These are phyloP conservation scores for Grigorovia transvaalensis DNA, from an alignment of 805 yeast species.

Conservation along the genomic window DNA sequence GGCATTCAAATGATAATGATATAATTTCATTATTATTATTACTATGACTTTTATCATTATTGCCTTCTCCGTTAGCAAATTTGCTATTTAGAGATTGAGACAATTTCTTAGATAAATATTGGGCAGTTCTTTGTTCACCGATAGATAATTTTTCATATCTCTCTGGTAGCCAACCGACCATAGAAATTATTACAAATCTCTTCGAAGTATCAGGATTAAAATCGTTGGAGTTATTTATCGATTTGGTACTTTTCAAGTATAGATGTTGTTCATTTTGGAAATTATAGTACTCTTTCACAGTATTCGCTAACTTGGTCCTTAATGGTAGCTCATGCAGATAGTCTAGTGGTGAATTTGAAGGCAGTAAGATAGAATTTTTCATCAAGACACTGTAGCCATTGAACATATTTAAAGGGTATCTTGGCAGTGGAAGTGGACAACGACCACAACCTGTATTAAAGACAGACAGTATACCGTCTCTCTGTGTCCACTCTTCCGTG, in stretches of 20 bases:
- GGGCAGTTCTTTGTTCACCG: constrained; percentile 21
- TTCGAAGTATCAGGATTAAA: constrained; percentile 6
- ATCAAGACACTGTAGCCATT: constrained; percentile 16
- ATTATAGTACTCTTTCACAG: constrained; percentile 31
- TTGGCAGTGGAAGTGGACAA: constrained; percentile 20
- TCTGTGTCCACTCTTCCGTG: constrained; percentile 7
- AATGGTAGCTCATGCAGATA: constrained; percentile 26
- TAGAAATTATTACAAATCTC: constrained; percentile 23
- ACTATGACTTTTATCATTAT: neutral
- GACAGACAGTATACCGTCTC: constrained; percentile 20
- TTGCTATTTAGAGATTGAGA: constrained; percentile 25
- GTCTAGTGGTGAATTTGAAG: constrained; percentile 18
- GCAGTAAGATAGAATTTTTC: constrained; percentile 24
- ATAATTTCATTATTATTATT: constrained; percentile 10
- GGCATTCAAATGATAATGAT: constrained; percentile 29
- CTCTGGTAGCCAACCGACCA: constrained; percentile 27
- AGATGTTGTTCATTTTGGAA: constrained; percentile 30
- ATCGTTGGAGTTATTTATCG: neutral
- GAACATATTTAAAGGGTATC: constrained; percentile 13
- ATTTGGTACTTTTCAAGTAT: constrained; percentile 21
- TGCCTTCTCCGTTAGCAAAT: constrained; percentile 1
- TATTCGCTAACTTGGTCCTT: constrained; percentile 28
- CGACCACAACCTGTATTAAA: constrained; percentile 21
- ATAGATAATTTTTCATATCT: constrained; percentile 23
- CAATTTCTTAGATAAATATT: constrained; percentile 20